Evolutionary conservation across 352 stramenopile genomes (phyloP), one percentile per base, ranked within the genome.

Genomic region (Globisporangium alternatum): DNA sequence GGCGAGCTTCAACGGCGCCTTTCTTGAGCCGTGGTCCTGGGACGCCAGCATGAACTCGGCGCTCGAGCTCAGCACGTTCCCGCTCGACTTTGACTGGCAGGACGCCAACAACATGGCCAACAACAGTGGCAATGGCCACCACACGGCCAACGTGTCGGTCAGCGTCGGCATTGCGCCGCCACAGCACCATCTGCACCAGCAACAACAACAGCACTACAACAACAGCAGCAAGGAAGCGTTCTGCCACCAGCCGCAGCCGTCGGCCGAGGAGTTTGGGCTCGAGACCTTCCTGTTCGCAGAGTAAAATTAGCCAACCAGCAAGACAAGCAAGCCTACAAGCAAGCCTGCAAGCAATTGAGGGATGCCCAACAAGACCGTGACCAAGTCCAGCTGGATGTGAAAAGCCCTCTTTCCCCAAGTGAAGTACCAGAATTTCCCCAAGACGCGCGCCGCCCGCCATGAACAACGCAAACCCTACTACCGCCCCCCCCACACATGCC

Each of bases 201-300:
- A 70, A n/a, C 73, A 82, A 28, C 51, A 39, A 3, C 72, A 79
- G 28, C 69, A 86, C 47, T 65, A n/a, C 60, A 58, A 39, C 41
- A 43, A 21, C 21, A 78, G 30, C 41, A 43, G 15, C 21, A 78
- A 75, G 66, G 72, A 76, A 3, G 44, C 61, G 12, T 65, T 60
- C 43, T 77, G 67, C 65, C 77, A 84, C 52, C 66, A 66, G 25
- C 71, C 79, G 33, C 70, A 80, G 49, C 65, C 79, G 30, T 81
- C 78, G 3, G 64, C 74, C 19, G 81, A 88, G 67, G 81, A 90
- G 44, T 86, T 89, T 59, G 79, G 78, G 3, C 72, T 90, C 62
- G 81, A 90, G 28, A 83, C 75, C 60, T 68, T 90, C 54, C 71
- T 90, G 45, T 90, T 90, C 59, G 75, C 76, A 56, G 81, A 90